These are phyloP conservation scores for Salix koriyanagi DNA, from an alignment of 345 rosid genomes.

Conservation along the genomic window DNA sequence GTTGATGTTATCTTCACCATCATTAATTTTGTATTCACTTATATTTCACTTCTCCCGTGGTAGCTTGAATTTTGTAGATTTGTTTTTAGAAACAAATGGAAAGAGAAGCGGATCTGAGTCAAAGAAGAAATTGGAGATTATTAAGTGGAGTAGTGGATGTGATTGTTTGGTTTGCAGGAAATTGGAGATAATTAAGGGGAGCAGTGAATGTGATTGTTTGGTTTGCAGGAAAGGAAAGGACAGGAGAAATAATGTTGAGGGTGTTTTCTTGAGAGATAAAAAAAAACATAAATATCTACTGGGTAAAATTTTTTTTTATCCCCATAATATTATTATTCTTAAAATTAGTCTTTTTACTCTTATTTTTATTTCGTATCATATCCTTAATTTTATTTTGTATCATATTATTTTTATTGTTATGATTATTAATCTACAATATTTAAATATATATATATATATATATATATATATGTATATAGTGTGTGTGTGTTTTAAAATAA, in stretches of 20 bases:
- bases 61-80: neutral
- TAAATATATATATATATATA: too few species aligned
- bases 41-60: conserved; percentile 44
- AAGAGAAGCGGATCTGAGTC: conserved; percentile 5
- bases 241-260: neutral
- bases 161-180: neutral
- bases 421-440: too few species aligned
- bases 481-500: too few species aligned
- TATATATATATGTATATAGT: rapidly evolving
- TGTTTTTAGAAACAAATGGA: neutral
- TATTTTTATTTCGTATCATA: too few species aligned
- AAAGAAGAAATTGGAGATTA: conserved; percentile 20
- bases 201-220: too few species aligned
- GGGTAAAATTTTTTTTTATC: neutral
- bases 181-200: too few species aligned
- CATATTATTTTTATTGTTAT: too few species aligned
- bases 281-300: neutral
- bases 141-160: conserved; percentile 19
- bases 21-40: conserved; percentile 28
- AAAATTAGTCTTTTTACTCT: too few species aligned
- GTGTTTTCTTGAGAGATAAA: neutral
- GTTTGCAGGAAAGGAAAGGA: conserved; percentile 15
- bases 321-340: neutral
- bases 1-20: neutral
- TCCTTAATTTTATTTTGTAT: too few species aligned